A percentile compares a stretch with the other conserved stretches of the same genome.
Evolutionary conservation across 2,329 filamentous ascomycete genomes (phyloP).

Genomic region (Trichoderma asperellum): DNA sequence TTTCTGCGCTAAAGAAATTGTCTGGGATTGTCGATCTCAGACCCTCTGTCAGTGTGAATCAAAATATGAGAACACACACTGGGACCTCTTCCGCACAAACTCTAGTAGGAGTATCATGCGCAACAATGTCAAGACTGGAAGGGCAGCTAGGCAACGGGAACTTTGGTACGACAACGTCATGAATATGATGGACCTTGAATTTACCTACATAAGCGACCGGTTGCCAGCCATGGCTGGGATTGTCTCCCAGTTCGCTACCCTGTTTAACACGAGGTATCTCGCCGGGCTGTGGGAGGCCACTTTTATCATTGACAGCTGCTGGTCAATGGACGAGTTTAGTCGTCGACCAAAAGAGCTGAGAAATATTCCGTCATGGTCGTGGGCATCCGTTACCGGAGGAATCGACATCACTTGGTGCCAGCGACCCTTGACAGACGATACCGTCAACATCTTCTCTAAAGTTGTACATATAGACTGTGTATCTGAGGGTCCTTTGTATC

Average conservation of each 20-base stretch:
- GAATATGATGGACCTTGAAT: conserved; percentile 31
- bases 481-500: conserved; percentile 26
- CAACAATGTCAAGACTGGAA: conserved; percentile 7
- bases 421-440: conserved; percentile 22
- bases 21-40: conserved; percentile 32
- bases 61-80: conserved; percentile 6
- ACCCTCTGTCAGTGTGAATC: conserved; percentile 31
- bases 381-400: conserved; percentile 30
- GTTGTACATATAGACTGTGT: conserved; percentile 28
- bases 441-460: conserved; percentile 1
- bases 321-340: conserved; percentile 27
- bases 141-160: conserved; percentile 2
- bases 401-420: conserved; percentile 29
- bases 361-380: conserved; percentile 31
- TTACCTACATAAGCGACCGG: conserved; percentile 29
- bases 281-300: conserved; percentile 31
- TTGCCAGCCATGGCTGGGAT: conserved; percentile 29
- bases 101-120: conserved; percentile 28
- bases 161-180: conserved; percentile 32
- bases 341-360: conserved; percentile 25
- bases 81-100: conserved; percentile 10
- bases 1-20: conserved; percentile 30
- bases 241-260: conserved; percentile 21
- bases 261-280: conserved; percentile 25
- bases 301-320: conserved; percentile 29